Base-by-base conservation (phyloP, 2,329 filamentous ascomycete genomes). In the Keithomyces neogunnii region DNA sequence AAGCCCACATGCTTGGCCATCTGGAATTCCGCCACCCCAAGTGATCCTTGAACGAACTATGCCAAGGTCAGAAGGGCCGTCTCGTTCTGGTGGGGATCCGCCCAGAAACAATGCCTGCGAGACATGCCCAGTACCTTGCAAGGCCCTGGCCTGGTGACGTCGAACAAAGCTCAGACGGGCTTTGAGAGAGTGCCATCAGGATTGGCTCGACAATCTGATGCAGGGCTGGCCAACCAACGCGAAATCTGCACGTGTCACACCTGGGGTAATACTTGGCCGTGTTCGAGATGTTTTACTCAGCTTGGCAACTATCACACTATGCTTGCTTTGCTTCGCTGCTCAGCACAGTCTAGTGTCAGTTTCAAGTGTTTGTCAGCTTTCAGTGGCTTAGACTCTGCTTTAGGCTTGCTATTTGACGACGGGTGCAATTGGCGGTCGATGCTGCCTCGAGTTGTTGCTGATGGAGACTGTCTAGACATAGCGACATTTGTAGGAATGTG, bases 81-180 rank as follows among this genome's bases (percentile, higher is more conserved):
- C n/a, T 42, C 26, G 39, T 42, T 42, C 39, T 42, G 3, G 39
- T 28, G 8, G 5, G 36, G 39, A 42, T 6, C 39, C 3, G 6
- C 10, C 26, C 39, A 42, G n/a, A n/a, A 42, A 28, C 11, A 42
- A 42, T 3, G 28, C 29, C 45, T 26, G 13, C 6, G n/a, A 47
- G 11, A 47, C 45, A 11, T 13, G 26, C 31, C 19, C 19, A n/a
- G 32, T n/a, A 11, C 9, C n/a, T n/a, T 33, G 29, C 11, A 8
- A 32, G 4, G 30, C 26, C 26, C 40, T 9, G 33, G 43, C 43
- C 49, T 45, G 45, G 43, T 51, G 49, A 51, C 49, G 49, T 51
- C 40, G 48, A 26, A 29, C 49, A 47, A 9, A 44, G 11, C 30
- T 28, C 28, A 30, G 26, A 44, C 30, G 40, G 38, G 26, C 5